Percentiles rank a stretch among this genome's conserved stretches.
phyloP scores from a whole-genome alignment of 2,329 filamentous ascomycete genomes.

The Diaporthe vaccinii region DNA sequence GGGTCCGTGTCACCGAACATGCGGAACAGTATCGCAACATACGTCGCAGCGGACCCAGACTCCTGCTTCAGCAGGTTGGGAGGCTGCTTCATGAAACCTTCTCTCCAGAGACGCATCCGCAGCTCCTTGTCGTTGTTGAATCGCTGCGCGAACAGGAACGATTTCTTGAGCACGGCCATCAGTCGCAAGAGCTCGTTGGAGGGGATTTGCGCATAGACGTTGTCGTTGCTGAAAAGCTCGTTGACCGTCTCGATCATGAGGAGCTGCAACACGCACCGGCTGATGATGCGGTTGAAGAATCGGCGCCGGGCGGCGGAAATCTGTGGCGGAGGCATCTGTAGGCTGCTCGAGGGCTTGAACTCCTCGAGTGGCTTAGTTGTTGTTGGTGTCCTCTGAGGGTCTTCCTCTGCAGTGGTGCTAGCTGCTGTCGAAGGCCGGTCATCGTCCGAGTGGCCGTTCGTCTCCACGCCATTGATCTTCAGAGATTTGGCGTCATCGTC shows the following conservation, averaged over 20 bases:
- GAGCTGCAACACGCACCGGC: slow-evolving; percentile 95
- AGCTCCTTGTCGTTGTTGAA: slow-evolving; percentile 99
- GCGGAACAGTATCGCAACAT: slow-evolving; percentile 93
- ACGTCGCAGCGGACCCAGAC: slow-evolving; percentile 90
- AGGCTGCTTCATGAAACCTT: slow-evolving; percentile 99
- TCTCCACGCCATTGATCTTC: slow-evolving; percentile 70
- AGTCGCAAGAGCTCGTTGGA: slow-evolving; percentile 89
- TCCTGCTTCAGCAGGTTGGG: slow-evolving; percentile 98
- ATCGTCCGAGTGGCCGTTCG: slow-evolving; percentile 54
- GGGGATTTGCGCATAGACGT: slow-evolving; percentile 93
- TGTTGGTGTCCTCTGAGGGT: slow-evolving; percentile 51
- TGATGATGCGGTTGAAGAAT: slow-evolving; percentile 99
- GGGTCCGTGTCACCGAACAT: slow-evolving; percentile 95
- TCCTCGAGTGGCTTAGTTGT: slow-evolving; percentile 75
- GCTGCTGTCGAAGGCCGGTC: slow-evolving; percentile 47
- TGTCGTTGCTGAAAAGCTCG: slow-evolving; percentile 97
- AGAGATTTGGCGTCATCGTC: slow-evolving; percentile 68
- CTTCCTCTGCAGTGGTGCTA: slow-evolving; percentile 50
- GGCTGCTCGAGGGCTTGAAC: slow-evolving; percentile 81
- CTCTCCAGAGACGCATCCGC: slow-evolving; percentile 92
- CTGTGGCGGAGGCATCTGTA: slow-evolving; percentile 90
- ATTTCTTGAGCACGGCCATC: slow-evolving; percentile 95
- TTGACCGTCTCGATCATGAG: slow-evolving; percentile 99
- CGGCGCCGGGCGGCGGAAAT: slow-evolving; percentile 93
- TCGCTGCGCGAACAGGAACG: slow-evolving; percentile 94